phyloP scores from a whole-genome alignment of 2,329 filamentous ascomycete genomes.

The Nothopassalora personata region DNA sequence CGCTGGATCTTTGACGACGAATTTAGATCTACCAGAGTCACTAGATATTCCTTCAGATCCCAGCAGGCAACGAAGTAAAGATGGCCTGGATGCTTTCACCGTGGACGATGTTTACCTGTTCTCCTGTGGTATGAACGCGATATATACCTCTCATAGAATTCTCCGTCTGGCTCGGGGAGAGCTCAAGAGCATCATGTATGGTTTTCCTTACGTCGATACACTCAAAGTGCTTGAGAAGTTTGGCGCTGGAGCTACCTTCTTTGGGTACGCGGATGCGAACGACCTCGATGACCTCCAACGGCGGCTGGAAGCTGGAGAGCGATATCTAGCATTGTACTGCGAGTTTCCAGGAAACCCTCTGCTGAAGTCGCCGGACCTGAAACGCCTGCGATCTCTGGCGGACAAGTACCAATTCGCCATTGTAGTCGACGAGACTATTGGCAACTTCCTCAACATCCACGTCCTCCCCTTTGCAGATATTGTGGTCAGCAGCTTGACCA shows the following conservation, averaged over 20 bases:
- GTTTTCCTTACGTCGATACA: conserved; percentile 97
- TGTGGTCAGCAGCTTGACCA: conserved; percentile 90
- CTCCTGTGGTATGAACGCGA: conserved; percentile 89
- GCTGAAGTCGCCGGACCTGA: conserved; percentile 75
- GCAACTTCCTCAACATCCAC: conserved; percentile 93
- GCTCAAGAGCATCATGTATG: conserved; percentile 78
- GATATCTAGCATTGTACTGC: conserved; percentile 78
- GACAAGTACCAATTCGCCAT: conserved; percentile 82
- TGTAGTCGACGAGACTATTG: conserved; percentile 92
- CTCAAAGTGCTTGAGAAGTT: conserved; percentile 94
- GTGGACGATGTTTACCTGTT: conserved; percentile 88
- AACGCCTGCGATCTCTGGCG: conserved; percentile 72
- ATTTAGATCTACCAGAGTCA: conserved; percentile 61
- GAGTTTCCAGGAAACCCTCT: conserved; percentile 94
- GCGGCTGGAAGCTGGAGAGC: conserved; percentile 65
- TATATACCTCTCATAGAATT: conserved; percentile 78
- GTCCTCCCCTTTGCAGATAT: conserved; percentile 85
- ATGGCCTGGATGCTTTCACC: conserved; percentile 56
- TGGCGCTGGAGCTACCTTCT: conserved; percentile 82
- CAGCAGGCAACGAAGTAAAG: conserved; percentile 32
- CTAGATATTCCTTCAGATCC: conserved; percentile 41
- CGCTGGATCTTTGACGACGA: conserved; percentile 71
- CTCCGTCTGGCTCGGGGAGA: conserved; percentile 60
- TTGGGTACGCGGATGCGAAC: conserved; percentile 68
- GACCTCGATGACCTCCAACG: conserved; percentile 80